Conservation (phyloP, 2,329 filamentous ascomycete species). For the Fusarium verticillioides region DNA sequence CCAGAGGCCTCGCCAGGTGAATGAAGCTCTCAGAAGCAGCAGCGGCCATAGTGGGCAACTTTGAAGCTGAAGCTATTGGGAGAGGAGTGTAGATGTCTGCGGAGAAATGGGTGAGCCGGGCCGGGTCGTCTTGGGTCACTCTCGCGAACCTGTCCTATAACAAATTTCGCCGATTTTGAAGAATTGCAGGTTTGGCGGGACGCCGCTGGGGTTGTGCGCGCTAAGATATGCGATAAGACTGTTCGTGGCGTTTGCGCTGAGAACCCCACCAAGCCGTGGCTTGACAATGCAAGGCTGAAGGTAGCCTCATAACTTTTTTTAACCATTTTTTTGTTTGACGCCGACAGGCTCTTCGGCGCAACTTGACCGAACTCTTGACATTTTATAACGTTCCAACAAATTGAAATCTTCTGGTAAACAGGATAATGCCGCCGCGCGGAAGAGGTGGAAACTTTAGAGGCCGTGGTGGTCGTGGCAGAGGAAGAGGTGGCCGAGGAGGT, state of each 20-base stretch:
- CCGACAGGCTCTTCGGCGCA: neutral
- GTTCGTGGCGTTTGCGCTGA: constrained; percentile 45
- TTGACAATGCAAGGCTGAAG: constrained; percentile 52
- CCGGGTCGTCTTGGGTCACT: constrained; percentile 32
- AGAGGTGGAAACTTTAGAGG: constrained; percentile 50
- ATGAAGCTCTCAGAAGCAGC: constrained; percentile 85
- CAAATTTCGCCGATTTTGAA: constrained; percentile 57
- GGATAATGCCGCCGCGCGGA: constrained; percentile 51
- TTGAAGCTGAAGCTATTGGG: constrained; percentile 19
- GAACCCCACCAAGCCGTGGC: constrained; percentile 50
- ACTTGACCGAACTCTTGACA: neutral
- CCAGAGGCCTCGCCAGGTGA: constrained; percentile 92
- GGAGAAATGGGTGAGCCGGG: constrained; percentile 36
- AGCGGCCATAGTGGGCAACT: constrained; percentile 77
- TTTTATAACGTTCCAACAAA: neutral
- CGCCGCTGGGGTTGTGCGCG: constrained; percentile 62
- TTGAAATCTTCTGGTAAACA: accelerated
- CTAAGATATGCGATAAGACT: constrained; percentile 58
- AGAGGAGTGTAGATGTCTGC: constrained; percentile 22
- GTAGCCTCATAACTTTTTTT: constrained; percentile 49
- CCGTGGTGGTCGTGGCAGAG: constrained; percentile 44
- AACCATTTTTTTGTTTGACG: neutral
- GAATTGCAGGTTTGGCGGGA: constrained; percentile 56
- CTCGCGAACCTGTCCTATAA: constrained; percentile 48
- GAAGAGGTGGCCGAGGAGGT: constrained; percentile 47